Evolutionary conservation across 345 rosid genomes (phyloP), one percentile per base, ranked within the genome.

Genomic region (Jatropha curcas): DNA sequence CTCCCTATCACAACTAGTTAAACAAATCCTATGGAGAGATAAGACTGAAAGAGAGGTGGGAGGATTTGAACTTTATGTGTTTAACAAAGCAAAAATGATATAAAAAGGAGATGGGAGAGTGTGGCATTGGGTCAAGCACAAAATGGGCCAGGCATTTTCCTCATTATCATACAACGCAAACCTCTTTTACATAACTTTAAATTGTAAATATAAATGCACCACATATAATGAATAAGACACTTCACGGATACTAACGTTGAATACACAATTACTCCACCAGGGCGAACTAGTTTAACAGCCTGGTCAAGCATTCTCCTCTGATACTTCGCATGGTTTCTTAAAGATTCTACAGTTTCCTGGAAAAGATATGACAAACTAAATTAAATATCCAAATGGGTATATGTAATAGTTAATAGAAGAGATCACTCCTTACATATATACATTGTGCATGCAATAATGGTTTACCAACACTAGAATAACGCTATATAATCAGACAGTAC

Each of bases 261-360:
- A 88, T 93, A 95, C 48, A 95, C 97, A 25, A 95, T 76, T 74
- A 88, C 86, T 70, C 99, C 99, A 80, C 98, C 98, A 70, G 94
- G 86, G 27, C 97, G 88, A 83, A 92, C 98, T 73, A 95, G 76
- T 83, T 95, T 96, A 84, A 95, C 91, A 77, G 98, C 99, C 80
- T 95, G 99, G 71, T 95, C 99, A 57, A 95, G 86, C 97, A 95
- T 91, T 86, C 85, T 88, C 80, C 86, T 83, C 76, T 92, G 98
- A 82, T 95, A 95, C 77, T 78, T 84, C 22, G 88, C 97, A 79
- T 95, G 97, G 73, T 79, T 86, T 81, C 96, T 87, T 80, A 95
- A 86, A 59, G 99, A 87, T 75, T 82, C 84, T 28, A 95, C 59
- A 20, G 97, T 91, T 76, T 87, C 99, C 98, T 95, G 76, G 76